Evolutionary conservation across 148 eudicot genomes (phyloP).

Genomic region (Cornus suecica): DNA sequence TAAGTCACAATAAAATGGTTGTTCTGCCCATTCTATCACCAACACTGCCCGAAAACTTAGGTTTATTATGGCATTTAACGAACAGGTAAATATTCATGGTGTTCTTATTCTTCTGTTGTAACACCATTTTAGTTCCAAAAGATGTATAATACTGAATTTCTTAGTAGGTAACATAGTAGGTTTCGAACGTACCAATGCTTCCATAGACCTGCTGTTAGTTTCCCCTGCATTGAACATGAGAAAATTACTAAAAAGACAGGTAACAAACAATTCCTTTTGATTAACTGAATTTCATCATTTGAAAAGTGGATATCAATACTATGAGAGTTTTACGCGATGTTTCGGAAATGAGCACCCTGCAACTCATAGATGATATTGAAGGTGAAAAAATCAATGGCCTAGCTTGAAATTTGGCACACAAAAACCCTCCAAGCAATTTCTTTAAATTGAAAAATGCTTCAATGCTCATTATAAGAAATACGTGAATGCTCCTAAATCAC

Average conservation of each 20-base stretch:
- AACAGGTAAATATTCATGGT: background rate
- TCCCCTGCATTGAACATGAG: constrained; percentile 51
- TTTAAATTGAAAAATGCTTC: too few relatives aligned
- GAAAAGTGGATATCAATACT: background rate
- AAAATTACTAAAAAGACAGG: background rate
- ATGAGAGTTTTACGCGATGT: background rate
- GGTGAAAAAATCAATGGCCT: too few relatives aligned
- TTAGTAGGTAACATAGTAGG: too few relatives aligned
- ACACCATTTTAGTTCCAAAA: too few relatives aligned
- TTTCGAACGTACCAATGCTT: constrained; percentile 64
- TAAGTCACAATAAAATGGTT: background rate
- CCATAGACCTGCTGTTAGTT: constrained; percentile 61
- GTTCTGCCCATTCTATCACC: background rate
- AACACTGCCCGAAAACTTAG: background rate
- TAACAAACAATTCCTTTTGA: background rate
- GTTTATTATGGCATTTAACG: background rate
- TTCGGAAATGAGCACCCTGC: background rate
- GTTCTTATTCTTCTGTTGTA: too few relatives aligned
- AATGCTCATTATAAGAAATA: too few relatives aligned
- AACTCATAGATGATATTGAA: background rate
- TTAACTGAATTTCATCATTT: too few relatives aligned
- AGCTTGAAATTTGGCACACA: too few relatives aligned
- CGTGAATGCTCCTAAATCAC: too few relatives aligned
- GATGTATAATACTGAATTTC: too few relatives aligned
- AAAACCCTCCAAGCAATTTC: too few relatives aligned